Evolutionary conservation across 1,284 basidiomycete species (phyloP).

Genomic region (Apiotrichum mycotoxinovorans): DNA sequence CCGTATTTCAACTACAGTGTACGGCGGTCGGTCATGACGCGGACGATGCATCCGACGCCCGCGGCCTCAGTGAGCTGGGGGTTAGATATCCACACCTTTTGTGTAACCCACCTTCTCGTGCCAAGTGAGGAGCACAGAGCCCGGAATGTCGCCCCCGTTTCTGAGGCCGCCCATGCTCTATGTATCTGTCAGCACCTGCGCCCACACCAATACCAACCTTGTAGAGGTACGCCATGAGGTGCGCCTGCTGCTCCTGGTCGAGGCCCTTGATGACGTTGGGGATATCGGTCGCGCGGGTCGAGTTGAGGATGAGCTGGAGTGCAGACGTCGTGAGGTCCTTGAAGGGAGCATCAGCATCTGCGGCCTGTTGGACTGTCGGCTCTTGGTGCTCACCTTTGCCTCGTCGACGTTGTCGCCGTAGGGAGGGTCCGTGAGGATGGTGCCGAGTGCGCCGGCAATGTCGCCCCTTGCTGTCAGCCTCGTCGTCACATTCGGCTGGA

Average conservation of each 20-base stretch:
- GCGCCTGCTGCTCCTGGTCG: conserved; percentile 77
- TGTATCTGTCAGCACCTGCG: not conserved
- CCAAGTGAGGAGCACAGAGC: conserved; percentile 88
- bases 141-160: conserved; percentile 79
- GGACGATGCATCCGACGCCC: conserved; percentile 92
- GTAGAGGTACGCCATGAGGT: conserved; percentile 97
- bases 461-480: conserved; percentile 59
- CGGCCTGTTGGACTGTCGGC: no score
- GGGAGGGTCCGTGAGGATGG: conserved; percentile 71
- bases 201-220: conserved; percentile 53
- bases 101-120: conserved; percentile 76
- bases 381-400: no score
- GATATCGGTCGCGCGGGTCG: conserved; percentile 88
- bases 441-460: conserved; percentile 64
- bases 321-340: conserved; percentile 77
- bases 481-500: not conserved
- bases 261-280: conserved; percentile 69
- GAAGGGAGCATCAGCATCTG: not conserved
- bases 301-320: conserved; percentile 90
- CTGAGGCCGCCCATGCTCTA: conserved; percentile 50
- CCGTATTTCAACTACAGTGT: conserved; percentile 57
- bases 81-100: not conserved
- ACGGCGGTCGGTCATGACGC: conserved; percentile 93
- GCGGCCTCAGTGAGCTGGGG: conserved; percentile 86
- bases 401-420: conserved; percentile 81